These are phyloP conservation scores for Aureobasidium sp. DNA, from an alignment of 2,329 filamentous ascomycete species.

Conservation along the genomic window DNA sequence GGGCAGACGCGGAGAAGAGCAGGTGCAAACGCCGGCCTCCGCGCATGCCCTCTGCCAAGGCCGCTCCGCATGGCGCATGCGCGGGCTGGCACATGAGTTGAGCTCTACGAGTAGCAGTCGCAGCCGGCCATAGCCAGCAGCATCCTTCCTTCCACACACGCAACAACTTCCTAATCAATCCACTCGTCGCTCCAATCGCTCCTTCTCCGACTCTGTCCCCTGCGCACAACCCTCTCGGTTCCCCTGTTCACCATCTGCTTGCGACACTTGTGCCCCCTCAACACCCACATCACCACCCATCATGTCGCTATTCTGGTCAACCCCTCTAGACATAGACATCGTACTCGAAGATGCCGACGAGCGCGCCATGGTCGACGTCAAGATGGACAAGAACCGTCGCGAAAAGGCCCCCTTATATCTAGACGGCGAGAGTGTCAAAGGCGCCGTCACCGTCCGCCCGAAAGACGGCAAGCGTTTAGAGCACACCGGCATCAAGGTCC, in stretches of 20 bases:
- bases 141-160: background rate
- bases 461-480: conserved; percentile 98
- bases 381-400: conserved; percentile 94
- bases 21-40: background rate
- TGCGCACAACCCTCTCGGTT: background rate
- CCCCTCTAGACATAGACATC: conserved; percentile 96
- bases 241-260: background rate
- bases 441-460: conserved; percentile 84
- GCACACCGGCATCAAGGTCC: conserved; percentile 98
- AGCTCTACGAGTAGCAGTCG: background rate
- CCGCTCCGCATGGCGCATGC: background rate
- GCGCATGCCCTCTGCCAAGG: background rate
- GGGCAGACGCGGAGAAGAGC: background rate
- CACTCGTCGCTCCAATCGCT: background rate
- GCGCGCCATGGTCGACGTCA: conserved; percentile 90
- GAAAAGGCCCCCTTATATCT: conserved; percentile 96
- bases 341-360: conserved; percentile 94
- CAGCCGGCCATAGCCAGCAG: background rate
- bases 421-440: conserved; percentile 97
- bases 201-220: background rate
- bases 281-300: background rate
- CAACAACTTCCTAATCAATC: background rate
- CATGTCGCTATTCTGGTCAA: conserved; percentile 98
- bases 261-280: background rate
- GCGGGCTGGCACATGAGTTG: background rate